Percentiles rank a stretch among this genome's conserved stretches.
Evolutionary conservation across 495 filamentous ascomycete species (phyloP).

Genomic region (Lasiosphaeria miniovina): DNA sequence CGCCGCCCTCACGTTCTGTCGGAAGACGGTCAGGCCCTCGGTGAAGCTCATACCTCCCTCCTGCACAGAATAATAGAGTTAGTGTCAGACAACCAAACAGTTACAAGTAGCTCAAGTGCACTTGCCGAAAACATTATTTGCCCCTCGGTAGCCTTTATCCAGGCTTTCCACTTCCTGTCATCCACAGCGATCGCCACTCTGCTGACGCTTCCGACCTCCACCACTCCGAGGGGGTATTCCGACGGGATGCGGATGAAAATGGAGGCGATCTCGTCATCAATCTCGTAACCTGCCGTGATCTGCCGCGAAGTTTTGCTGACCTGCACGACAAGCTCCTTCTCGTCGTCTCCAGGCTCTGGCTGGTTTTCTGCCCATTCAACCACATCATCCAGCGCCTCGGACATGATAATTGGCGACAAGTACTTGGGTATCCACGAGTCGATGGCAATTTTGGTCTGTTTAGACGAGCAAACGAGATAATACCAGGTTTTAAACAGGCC

Average conservation of each 20-base stretch:
- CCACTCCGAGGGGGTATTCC: slow-evolving; percentile 74
- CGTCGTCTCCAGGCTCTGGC: slow-evolving; percentile 54
- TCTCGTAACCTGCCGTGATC: slow-evolving; percentile 73
- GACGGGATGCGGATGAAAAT: slow-evolving; percentile 76
- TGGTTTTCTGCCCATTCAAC: slow-evolving; percentile 64
- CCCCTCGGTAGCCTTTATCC: slow-evolving; percentile 81
- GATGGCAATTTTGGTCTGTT: slow-evolving; percentile 70
- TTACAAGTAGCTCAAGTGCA: not conserved
- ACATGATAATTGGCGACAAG: slow-evolving; percentile 78
- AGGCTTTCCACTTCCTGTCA: slow-evolving; percentile 85
- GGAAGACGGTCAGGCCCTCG: slow-evolving; percentile 79
- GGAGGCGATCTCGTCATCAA: slow-evolving; percentile 81
- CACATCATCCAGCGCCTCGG: slow-evolving; percentile 67
- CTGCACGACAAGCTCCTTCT: slow-evolving; percentile 69
- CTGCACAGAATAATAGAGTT: slow-evolving; percentile 30
- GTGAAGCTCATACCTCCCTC: slow-evolving; percentile 65
- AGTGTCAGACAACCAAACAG: not conserved
- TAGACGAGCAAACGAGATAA: slow-evolving; percentile 63
- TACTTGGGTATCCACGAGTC: slow-evolving; percentile 79
- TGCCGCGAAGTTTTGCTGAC: slow-evolving; percentile 66
- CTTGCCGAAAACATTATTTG: slow-evolving; percentile 83
- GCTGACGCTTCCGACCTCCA: slow-evolving; percentile 71
- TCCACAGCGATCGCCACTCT: slow-evolving; percentile 68
- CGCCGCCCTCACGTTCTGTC: slow-evolving; percentile 76
- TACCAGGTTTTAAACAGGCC: slow-evolving; percentile 85